Conservation (phyloP, 202 grass and related monocot species). For the Elaeis oleifera region DNA sequence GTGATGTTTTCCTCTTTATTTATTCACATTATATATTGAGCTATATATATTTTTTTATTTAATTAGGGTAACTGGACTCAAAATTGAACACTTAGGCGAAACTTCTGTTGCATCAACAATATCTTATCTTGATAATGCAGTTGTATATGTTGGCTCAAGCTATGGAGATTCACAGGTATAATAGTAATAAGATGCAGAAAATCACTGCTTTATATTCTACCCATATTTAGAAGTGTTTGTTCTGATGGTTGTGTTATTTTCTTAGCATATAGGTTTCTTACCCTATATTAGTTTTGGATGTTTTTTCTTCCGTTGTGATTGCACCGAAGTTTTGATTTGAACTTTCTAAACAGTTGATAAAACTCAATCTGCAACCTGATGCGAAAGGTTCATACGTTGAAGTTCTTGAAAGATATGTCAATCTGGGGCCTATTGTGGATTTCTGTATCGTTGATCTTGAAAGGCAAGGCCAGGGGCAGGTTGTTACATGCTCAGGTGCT, state of each 20-base stretch:
- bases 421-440: conserved; percentile 90
- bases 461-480: conserved; percentile 92
- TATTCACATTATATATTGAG: neutral
- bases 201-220: neutral
- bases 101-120: conserved; percentile 90
- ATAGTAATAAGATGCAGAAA: conserved; percentile 1
- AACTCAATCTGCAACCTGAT: conserved; percentile 90
- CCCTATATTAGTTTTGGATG: too few species aligned
- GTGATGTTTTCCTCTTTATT: too few species aligned
- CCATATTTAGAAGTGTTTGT: too few species aligned
- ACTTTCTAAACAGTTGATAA: conserved; percentile 59
- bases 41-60: conserved; percentile 26
- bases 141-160: conserved; percentile 93
- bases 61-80: conserved; percentile 85
- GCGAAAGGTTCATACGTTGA: conserved; percentile 81
- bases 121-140: conserved; percentile 95
- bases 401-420: conserved; percentile 90
- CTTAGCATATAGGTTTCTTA: too few species aligned
- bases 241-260: too few species aligned
- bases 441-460: conserved; percentile 97
- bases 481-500: conserved; percentile 93
- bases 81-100: conserved; percentile 92
- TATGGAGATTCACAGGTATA: conserved; percentile 97
- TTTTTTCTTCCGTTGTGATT: too few species aligned
- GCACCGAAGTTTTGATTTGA: too few species aligned